Percentiles rank a stretch among this genome's conserved stretches.
phyloP scores from a whole-genome alignment of 2,329 filamentous ascomycete genomes.

The Ceratocystis harringtonii region DNA sequence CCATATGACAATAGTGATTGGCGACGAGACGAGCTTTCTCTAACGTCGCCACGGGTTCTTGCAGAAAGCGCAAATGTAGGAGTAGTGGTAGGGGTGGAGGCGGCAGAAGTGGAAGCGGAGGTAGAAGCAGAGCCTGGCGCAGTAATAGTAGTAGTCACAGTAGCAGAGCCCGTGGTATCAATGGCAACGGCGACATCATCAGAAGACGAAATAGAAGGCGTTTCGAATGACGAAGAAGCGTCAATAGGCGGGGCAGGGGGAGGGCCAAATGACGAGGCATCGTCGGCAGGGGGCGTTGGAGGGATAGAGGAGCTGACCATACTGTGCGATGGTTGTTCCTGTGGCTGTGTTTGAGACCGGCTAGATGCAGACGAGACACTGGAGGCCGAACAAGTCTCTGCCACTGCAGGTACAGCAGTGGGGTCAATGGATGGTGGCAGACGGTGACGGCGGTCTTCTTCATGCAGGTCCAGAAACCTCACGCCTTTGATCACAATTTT shows the following conservation, averaged over 20 bases:
- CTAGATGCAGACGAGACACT: background rate
- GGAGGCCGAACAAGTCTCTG: background rate
- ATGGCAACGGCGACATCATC: background rate
- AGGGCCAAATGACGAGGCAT: constrained; percentile 33
- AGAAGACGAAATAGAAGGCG: constrained; percentile 19
- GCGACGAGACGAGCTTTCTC: constrained; percentile 10
- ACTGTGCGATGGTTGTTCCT: background rate
- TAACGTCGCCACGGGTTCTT: background rate
- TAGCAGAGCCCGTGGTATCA: background rate
- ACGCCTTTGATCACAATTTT: constrained; percentile 86
- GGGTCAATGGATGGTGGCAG: constrained; percentile 8
- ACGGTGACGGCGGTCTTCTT: constrained; percentile 36
- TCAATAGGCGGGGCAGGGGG: background rate
- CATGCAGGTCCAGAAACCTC: constrained; percentile 74
- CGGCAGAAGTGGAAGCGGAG: background rate
- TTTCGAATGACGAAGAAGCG: constrained; percentile 28
- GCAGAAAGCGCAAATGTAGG: background rate
- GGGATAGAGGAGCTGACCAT: constrained; percentile 27
- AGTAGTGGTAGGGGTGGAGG: background rate
- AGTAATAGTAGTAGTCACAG: background rate
- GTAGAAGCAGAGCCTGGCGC: background rate
- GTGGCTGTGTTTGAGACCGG: constrained; percentile 5
- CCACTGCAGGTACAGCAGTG: background rate
- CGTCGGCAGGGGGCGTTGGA: constrained; percentile 49
- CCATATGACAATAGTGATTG: constrained; percentile 21